Evolutionary conservation across 2,329 filamentous ascomycete species (phyloP).

Genomic region (Alternaria gaisen): DNA sequence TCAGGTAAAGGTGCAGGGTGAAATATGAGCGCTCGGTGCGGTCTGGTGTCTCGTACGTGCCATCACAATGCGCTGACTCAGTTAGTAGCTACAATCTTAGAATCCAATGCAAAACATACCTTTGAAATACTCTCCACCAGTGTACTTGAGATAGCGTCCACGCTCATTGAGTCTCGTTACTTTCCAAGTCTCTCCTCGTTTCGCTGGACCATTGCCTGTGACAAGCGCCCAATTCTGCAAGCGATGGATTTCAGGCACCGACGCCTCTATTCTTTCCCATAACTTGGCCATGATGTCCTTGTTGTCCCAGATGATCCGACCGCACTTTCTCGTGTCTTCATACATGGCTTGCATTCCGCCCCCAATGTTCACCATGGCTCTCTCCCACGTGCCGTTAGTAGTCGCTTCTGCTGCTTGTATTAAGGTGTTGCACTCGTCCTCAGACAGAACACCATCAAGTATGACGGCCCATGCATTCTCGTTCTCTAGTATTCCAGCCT

Average conservation of each 20-base stretch:
- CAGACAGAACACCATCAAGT: constrained; percentile 69
- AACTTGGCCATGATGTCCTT: constrained; percentile 69
- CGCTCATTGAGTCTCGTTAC: constrained; percentile 71
- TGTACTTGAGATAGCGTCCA: constrained; percentile 79
- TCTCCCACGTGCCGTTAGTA: constrained; percentile 63
- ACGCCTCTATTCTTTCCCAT: constrained; percentile 64
- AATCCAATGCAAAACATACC: constrained; percentile 37
- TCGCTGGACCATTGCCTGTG: constrained; percentile 57
- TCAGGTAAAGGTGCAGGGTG: constrained; percentile 66
- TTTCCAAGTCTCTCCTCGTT: constrained; percentile 55
- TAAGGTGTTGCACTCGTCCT: constrained; percentile 65
- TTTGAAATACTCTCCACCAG: constrained; percentile 75
- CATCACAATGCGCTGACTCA: constrained; percentile 70
- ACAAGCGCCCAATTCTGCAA: constrained; percentile 50
- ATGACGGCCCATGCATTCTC: constrained; percentile 66
- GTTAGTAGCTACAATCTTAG: constrained; percentile 21
- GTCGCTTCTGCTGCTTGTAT: constrained; percentile 44
- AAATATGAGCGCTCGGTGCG: constrained; percentile 61
- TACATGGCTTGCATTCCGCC: constrained; percentile 66
- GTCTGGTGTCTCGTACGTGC: constrained; percentile 66
- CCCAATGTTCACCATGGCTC: constrained; percentile 74
- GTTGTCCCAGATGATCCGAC: constrained; percentile 80
- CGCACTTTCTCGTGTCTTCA: constrained; percentile 71
- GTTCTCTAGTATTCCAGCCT: constrained; percentile 61
- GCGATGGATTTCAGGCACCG: constrained; percentile 59